Evolutionary conservation across 805 yeast species (phyloP), one percentile per base, ranked within the genome.

Genomic region (Kodamaea neixiangensis): DNA sequence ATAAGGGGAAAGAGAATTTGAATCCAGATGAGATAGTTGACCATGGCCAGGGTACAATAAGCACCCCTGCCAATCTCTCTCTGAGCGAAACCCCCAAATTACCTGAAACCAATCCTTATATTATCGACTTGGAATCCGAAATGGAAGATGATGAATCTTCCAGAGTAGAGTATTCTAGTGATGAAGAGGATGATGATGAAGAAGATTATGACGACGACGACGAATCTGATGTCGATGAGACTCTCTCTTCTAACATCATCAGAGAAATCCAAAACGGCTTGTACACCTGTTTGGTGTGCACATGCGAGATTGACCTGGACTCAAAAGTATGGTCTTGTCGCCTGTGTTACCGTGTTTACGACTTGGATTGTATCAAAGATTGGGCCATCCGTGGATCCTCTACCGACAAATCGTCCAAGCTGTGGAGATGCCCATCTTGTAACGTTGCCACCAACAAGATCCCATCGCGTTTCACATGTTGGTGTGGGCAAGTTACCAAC

Each of bases 341-440:
- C 6, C 72, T 76, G 21, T 93, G 99, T 64, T 86, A 71, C 62
- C 74, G 97, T 52, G 96, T 87, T 1, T 93, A 89, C 63, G 97
- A 93, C 64, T 73, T 90, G 42, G 84, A 82, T 11, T 93, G 99
- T 71, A 86, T 91, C 42, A 71, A 80, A 46, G 89, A 86, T 56
- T 94, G 99, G 99, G 93, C 97, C 2, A 66, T 72, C 19, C 76
- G 87, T 54, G 92, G 92, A 4, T 80, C 87, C 1, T 80, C 88
- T 5, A 85, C 88, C 1, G 81, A 81, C 31, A 60, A 64, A 44
- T 69, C 67, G 1, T 76, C 77, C 41, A 79, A 78, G 45, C 72
- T 76, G 38, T 91, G 97, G 97, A 77, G 91, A 59, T 91, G 97
- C 66, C 97, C 97, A 0, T 79, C 87, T 2, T 88, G 96, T 65